phyloP scores from a whole-genome alignment of 2,329 filamentous ascomycete genomes.

The Talaromyces sp. region DNA sequence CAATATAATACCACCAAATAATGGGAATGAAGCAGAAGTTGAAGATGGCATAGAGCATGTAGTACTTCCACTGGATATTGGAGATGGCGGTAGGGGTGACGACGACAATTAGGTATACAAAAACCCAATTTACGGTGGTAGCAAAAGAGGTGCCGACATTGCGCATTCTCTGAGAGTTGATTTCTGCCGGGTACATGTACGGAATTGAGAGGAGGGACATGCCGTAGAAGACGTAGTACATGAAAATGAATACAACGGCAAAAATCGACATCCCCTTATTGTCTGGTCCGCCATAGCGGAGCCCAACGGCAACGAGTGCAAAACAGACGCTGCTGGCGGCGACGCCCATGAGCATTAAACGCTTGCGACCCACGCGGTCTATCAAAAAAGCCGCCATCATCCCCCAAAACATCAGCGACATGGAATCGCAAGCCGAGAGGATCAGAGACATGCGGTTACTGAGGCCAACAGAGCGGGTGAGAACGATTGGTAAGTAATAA shows the following conservation, averaged over 20 bases:
- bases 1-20: conserved; percentile 22
- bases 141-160: conserved; percentile 10
- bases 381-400: neutral
- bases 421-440: neutral
- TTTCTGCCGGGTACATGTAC: conserved; percentile 16
- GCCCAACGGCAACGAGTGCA: conserved; percentile 4
- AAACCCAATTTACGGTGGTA: conserved; percentile 3
- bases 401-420: neutral
- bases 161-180: conserved; percentile 13
- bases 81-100: conserved; percentile 18
- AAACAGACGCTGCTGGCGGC: conserved; percentile 8
- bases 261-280: conserved; percentile 15
- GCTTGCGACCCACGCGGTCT: conserved; percentile 19
- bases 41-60: conserved; percentile 43
- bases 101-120: conserved; percentile 1
- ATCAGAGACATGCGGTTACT: neutral
- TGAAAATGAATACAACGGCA: conserved; percentile 12
- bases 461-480: conserved; percentile 8
- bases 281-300: conserved; percentile 12
- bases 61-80: conserved; percentile 48
- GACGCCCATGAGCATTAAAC: conserved; percentile 11
- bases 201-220: conserved; percentile 9
- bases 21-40: conserved; percentile 21
- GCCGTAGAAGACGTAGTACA: conserved; percentile 15
- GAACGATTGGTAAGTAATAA: conserved; percentile 13